Conservation (phyloP, 1,139 yeast species). For the Tardiomyces digboiensis region DNA sequence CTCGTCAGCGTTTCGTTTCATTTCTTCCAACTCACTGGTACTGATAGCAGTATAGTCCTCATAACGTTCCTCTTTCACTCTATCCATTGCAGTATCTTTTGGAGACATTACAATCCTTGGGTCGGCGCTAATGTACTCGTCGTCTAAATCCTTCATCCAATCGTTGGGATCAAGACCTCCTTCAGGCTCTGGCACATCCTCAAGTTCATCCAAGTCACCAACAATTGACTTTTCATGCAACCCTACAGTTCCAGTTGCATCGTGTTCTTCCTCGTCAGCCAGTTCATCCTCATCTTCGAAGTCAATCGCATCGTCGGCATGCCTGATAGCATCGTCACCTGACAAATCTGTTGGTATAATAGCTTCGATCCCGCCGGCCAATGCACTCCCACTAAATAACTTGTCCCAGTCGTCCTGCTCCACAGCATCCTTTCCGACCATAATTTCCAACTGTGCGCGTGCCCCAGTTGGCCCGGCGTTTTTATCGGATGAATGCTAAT, state of each 20-base stretch:
- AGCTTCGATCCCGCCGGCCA: conserved; percentile 16
- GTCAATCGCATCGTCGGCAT: conserved; percentile 92
- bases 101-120: conserved; percentile 25
- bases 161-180: conserved; percentile 8
- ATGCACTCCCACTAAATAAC: conserved; percentile 10
- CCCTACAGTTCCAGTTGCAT: conserved; percentile 11
- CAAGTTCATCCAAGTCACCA: conserved; percentile 22
- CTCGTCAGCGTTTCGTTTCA: conserved; percentile 3
- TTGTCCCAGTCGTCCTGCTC: conserved; percentile 19
- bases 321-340: conserved; percentile 35
- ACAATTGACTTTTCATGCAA: conserved; percentile 3
- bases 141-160: conserved; percentile 15
- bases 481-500: no score
- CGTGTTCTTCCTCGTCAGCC: conserved; percentile 75
- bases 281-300: conserved; percentile 93
- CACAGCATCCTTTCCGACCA: not conserved
- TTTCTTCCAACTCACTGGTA: conserved; percentile 8
- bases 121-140: conserved; percentile 21
- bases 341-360: conserved; percentile 14
- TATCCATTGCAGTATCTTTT: conserved; percentile 24
- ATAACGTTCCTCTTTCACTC: conserved; percentile 6
- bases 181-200: conserved; percentile 11
- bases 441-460: no score
- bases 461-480: no score
- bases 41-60: conserved; percentile 9